Percentiles rank a stretch among this genome's conserved stretches.
phyloP scores from a whole-genome alignment of 768 basidiomycete species.

The Holtermannia corniformis region DNA sequence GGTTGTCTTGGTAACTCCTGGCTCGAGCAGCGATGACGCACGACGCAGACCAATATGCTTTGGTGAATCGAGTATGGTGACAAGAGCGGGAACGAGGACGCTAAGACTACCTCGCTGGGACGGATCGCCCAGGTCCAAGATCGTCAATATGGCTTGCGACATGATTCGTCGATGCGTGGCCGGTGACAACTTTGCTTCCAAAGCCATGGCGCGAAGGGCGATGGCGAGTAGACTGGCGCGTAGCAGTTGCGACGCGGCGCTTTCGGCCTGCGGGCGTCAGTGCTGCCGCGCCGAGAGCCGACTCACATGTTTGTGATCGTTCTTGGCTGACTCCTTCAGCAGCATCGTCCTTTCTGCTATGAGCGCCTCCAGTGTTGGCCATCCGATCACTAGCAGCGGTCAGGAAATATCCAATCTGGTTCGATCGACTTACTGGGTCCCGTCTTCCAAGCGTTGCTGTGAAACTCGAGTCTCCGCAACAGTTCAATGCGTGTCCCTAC shows the following conservation, averaged over 20 bases:
- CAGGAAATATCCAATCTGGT: no score
- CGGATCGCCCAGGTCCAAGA: not conserved
- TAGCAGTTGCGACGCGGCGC: conserved; percentile 14
- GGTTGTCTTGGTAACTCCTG: conserved; percentile 16
- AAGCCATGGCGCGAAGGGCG: conserved; percentile 20
- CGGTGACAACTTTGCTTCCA: conserved; percentile 9
- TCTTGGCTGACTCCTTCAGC: not conserved
- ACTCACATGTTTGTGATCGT: not conserved
- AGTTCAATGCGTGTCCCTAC: conserved; percentile 18
- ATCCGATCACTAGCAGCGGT: conserved; percentile 20
- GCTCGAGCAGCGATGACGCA: no score
- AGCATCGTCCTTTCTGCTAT: not conserved
- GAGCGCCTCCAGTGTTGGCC: conserved; percentile 23
- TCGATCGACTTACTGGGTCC: conserved; percentile 21
- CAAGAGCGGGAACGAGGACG: not conserved
- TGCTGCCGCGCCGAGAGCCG: not conserved
- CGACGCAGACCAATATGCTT: not conserved
- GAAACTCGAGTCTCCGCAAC: conserved; percentile 6
- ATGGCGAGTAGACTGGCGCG: conserved; percentile 16
- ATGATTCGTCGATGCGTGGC: not conserved
- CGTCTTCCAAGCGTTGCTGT: conserved; percentile 7
- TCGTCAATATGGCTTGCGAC: not conserved
- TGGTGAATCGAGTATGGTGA: not conserved
- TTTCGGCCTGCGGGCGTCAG: not conserved
- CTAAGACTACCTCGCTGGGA: not conserved